These are phyloP conservation scores for Viola pubescens DNA, from an alignment of 441 rosid species.

Conservation along the genomic window DNA sequence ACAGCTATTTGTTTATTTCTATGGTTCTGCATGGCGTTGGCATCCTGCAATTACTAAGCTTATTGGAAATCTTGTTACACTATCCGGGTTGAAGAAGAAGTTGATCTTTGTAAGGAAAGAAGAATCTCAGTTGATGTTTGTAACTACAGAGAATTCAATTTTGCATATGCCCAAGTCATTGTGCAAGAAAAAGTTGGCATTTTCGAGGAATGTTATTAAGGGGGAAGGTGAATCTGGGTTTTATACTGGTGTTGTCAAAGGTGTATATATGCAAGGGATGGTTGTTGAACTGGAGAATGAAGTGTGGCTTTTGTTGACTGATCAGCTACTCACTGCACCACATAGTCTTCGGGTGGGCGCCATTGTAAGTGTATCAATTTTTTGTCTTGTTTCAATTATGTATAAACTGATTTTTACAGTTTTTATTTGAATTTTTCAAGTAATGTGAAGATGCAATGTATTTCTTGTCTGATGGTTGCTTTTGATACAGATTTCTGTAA, in stretches of 20 bases:
- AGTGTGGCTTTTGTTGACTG: slow-evolving; percentile 80
- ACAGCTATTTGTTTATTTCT: slow-evolving; percentile 48
- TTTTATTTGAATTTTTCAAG: background rate
- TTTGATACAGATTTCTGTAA: slow-evolving; percentile 42
- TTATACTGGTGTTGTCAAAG: slow-evolving; percentile 63
- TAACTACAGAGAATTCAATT: slow-evolving; percentile 43
- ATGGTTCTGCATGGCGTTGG: slow-evolving; percentile 56
- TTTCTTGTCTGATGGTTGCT: background rate
- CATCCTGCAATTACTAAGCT: slow-evolving; percentile 67
- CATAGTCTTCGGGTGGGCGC: slow-evolving; percentile 76
- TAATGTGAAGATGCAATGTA: background rate
- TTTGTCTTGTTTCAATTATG: background rate
- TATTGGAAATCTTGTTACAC: slow-evolving; percentile 37
- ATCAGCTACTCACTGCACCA: slow-evolving; percentile 40
- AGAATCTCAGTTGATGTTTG: slow-evolving; percentile 51
- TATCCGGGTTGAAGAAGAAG: slow-evolving; percentile 65
- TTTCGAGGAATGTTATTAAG: slow-evolving; percentile 18
- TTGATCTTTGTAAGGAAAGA: slow-evolving; percentile 42
- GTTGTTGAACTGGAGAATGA: slow-evolving; percentile 75
- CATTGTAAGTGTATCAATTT: slow-evolving; percentile 44
- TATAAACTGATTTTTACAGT: too few species aligned
- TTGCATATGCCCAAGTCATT: slow-evolving; percentile 31
- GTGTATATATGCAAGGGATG: slow-evolving; percentile 65
- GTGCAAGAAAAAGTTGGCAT: slow-evolving; percentile 24
- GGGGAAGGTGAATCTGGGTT: slow-evolving; percentile 48